phyloP scores from a whole-genome alignment of 202 grass and related monocot genomes.

The Schoenoplectus tabernaemontani region DNA sequence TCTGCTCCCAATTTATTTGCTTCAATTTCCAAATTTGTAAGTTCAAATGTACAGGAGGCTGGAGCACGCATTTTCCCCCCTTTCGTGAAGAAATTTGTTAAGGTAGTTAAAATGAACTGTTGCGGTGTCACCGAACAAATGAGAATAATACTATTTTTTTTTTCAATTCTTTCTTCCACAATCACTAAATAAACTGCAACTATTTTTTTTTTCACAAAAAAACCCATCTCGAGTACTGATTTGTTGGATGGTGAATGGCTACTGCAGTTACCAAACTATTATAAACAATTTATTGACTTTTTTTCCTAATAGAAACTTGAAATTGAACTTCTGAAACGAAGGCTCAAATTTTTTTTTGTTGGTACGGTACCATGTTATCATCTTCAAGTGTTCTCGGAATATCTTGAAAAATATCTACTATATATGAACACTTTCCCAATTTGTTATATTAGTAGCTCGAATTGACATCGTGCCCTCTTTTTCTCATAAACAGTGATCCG shows the following conservation, averaged over 20 bases:
- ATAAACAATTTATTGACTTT: too few species aligned
- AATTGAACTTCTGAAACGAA: neutral
- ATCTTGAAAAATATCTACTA: neutral
- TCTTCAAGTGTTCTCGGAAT: neutral
- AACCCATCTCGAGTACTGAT: neutral
- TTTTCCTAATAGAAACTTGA: neutral
- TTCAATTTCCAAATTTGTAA: neutral
- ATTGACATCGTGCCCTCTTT: too few species aligned
- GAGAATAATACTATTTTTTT: too few species aligned
- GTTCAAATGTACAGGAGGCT: neutral
- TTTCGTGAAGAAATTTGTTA: neutral
- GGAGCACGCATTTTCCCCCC: neutral
- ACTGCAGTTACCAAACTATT: neutral
- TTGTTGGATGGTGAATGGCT: neutral
- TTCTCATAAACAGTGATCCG: neutral
- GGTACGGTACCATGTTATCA: neutral
- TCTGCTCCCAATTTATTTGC: neutral
- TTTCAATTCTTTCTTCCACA: neutral
- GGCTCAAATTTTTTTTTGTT: too few species aligned
- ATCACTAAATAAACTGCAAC: neutral
- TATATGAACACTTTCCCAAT: conserved; percentile 2
- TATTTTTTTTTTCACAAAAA: neutral
- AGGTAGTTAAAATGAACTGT: neutral
- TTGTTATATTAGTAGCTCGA: neutral
- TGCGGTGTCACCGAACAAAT: too few species aligned